phyloP scores from a whole-genome alignment of 2,329 filamentous ascomycete species.

The Colletotrichum incanum region DNA sequence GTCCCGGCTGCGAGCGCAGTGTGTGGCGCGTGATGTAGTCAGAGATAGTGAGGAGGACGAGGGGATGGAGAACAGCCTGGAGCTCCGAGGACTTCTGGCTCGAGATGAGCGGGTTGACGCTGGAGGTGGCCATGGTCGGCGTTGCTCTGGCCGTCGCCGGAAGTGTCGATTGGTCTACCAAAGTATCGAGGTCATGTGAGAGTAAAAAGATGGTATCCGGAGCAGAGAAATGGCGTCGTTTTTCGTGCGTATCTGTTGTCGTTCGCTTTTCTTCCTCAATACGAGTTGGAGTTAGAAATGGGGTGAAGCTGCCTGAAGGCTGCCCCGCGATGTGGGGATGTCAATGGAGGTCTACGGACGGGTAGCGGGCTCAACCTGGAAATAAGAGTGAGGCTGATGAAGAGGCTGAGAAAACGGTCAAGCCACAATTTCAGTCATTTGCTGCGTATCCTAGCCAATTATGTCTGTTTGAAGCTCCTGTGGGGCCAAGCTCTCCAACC shows the following conservation, averaged over 20 bases:
- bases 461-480: not conserved
- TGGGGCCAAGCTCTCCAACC: slow-evolving; percentile 20
- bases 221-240: not conserved
- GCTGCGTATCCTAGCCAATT: slow-evolving; percentile 17
- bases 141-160: slow-evolving; percentile 36
- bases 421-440: slow-evolving; percentile 30
- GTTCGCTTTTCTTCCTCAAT: not conserved
- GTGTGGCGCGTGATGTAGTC: slow-evolving; percentile 96
- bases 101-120: slow-evolving; percentile 73
- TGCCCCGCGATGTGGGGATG: slow-evolving; percentile 42
- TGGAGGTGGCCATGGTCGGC: slow-evolving; percentile 63
- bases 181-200: slow-evolving; percentile 17
- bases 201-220: too few species aligned
- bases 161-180: slow-evolving; percentile 3
- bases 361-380: slow-evolving; percentile 1
- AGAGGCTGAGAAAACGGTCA: slow-evolving; percentile 27
- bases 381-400: slow-evolving; percentile 24
- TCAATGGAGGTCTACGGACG: not conserved
- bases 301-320: slow-evolving; percentile 26
- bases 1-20: slow-evolving; percentile 80
- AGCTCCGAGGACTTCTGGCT: slow-evolving; percentile 80
- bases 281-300: not conserved
- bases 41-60: slow-evolving; percentile 95
- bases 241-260: not conserved
- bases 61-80: slow-evolving; percentile 88